Evolutionary conservation across 768 basidiomycete species (phyloP), one percentile per base, ranked within the genome.

Genomic region (Panus rudis): DNA sequence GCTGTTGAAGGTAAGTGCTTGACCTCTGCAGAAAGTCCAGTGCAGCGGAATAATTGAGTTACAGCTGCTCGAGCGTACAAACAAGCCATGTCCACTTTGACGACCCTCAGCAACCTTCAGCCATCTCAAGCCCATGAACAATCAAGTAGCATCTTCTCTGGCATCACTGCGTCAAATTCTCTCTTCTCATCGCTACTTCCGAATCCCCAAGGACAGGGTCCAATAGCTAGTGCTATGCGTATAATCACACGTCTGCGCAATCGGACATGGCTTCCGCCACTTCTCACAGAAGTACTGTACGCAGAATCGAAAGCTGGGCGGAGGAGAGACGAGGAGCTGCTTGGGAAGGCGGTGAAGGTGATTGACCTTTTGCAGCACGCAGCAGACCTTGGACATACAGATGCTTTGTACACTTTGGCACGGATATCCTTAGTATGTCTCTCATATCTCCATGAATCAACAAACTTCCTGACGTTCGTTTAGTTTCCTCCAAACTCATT

Each of bases 361-460:
- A 56, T 91, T 12, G 87, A 90, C 55, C 59, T 92, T 10, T 64
- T 92, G 23, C 76, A 88, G 46, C 84, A 89, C 63, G 86, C 90
- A 1, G 78, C 80, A 6, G 86, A 89, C 42, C 63, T 89, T 37
- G 92, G 90, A 11, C 75, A 86, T 54, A 61, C 60, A 43, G 84
- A 92, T 43, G 88, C 89, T 8, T 52, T 89, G 21, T 88, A 75
- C 55, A 73, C 73, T 1, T 70, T 84, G 11, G 85, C 75, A 2
- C 69, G 77, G 41, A 62, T 90, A 37, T 82, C 83, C 38, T 52
- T 89, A 63, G 84, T 86, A 50, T 45, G 79, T 65, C 27, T 27
- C 4, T 27, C n/a, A n/a, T n/a, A 2, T 34, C 11, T 17, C 19
- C 35, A 17, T 22, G n/a, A 16, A 30, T 19, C 30, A 8, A 14